A percentile compares a stretch with the other conserved stretches of the same genome.
Conservation (phyloP, 192 early-diverging fungal species). For the Thamnidium elegans region DNA sequence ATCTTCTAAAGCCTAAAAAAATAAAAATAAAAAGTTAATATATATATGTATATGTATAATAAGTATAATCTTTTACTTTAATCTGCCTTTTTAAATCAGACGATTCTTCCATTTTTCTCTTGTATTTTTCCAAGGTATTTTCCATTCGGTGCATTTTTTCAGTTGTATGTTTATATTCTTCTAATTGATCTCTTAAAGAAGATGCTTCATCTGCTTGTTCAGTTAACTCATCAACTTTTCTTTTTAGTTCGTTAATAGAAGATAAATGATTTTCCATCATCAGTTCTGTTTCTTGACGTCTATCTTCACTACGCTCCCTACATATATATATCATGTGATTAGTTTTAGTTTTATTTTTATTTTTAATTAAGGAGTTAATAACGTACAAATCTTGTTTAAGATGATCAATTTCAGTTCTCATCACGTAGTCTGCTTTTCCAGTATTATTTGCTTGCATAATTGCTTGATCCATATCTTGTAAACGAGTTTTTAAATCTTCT, state of each 20-base stretch:
- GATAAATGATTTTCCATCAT: slow-evolving; percentile 56
- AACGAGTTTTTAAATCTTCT: slow-evolving; percentile 65
- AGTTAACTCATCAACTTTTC: slow-evolving; percentile 43
- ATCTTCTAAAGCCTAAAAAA: slow-evolving; percentile 61
- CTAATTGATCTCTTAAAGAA: slow-evolving; percentile 82
- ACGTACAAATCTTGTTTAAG: slow-evolving; percentile 80
- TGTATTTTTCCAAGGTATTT: slow-evolving; percentile 95
- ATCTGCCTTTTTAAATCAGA: slow-evolving; percentile 79
- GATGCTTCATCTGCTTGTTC: slow-evolving; percentile 73
- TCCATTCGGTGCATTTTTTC: slow-evolving; percentile 92
- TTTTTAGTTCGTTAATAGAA: slow-evolving; percentile 62
- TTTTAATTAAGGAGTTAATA: background rate
- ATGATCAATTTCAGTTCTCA: slow-evolving; percentile 83
- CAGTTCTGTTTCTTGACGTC: slow-evolving; percentile 66
- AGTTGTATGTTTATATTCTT: slow-evolving; percentile 85
- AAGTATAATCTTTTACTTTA: slow-evolving; percentile 42
- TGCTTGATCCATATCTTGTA: slow-evolving; percentile 78
- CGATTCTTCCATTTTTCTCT: slow-evolving; percentile 88
- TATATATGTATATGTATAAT: background rate
- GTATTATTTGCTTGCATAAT: slow-evolving; percentile 67
- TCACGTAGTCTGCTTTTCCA: slow-evolving; percentile 81
- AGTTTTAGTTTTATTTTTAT: background rate
- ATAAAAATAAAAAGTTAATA: background rate
- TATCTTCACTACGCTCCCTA: slow-evolving; percentile 76
- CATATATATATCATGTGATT: background rate